Base-by-base conservation (phyloP, 441 rosid genomes). In the Adansonia madagascariensis region DNA sequence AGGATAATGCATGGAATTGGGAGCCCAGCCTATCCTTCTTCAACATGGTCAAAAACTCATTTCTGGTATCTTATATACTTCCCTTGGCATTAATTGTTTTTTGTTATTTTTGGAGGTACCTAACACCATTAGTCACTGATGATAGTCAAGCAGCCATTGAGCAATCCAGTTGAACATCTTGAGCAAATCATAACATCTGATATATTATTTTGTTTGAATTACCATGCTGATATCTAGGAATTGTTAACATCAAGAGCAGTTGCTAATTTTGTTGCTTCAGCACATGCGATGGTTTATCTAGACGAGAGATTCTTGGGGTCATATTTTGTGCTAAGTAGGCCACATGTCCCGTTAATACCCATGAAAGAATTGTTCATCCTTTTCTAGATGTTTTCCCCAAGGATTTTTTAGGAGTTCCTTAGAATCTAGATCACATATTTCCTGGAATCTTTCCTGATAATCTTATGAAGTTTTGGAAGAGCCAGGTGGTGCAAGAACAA, bases 1-100 rank as follows among this genome's bases (percentile, higher is more conserved):
- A 95, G 98, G 82, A 91, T 94, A 88, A 88, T 95, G 93, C 97
- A 93, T 78, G 98, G 97, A 83, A 89, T 94, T 81, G 88, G 89
- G 73, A 95, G 99, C 85, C 98, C 97, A 79, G 94, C 97, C 15
- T 95, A 92, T 83, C 93, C 90, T 5, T 85, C 90, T 81, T 50
- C 94, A 75, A 73, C 78, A 76, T 93, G 99, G 99, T 90, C 92
- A 47, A 92, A 80, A 83, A 85, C 95, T 80, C 97, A 95, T 91
- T 95, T 95, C 90, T 95, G 99, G 98, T 95, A 93, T 68, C n/a
- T 53, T 43, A 66, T 53, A 47, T 27, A 11, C 44, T 78, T 11
- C 65, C 9, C 74, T 56, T 15, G 7, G 1, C 12, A 9, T 64
- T n/a, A 10, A 18, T 43, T 50, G 3, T 43, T 24, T 66, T 43